These are phyloP conservation scores for Suillus bovinus DNA, from an alignment of 768 basidiomycete species.

Conservation along the genomic window DNA sequence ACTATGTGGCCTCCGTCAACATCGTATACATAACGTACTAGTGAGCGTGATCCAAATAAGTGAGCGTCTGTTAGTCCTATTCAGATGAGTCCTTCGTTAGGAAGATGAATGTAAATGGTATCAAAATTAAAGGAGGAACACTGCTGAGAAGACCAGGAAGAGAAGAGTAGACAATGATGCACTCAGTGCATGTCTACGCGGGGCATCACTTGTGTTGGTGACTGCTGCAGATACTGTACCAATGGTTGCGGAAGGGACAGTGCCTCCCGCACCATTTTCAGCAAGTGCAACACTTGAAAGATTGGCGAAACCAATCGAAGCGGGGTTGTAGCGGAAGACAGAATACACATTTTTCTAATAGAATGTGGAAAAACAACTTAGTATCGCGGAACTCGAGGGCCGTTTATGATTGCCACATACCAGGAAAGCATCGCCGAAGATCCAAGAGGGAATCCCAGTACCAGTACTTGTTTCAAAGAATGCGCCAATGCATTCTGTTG, in stretches of 20 bases:
- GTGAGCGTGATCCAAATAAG: not conserved
- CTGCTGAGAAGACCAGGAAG: not conserved
- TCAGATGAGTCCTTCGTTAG: not conserved
- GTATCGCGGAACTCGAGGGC: not conserved
- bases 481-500: slow-evolving; percentile 49
- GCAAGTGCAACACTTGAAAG: slow-evolving; percentile 35
- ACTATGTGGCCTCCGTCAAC: not conserved
- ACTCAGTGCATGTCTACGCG: slow-evolving; percentile 1
- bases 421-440: slow-evolving; percentile 54
- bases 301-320: slow-evolving; percentile 52
- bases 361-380: not conserved
- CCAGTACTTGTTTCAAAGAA: slow-evolving; percentile 46
- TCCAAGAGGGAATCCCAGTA: slow-evolving; percentile 44
- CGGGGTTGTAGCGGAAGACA: slow-evolving; percentile 50
- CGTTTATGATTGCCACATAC: slow-evolving; percentile 17
- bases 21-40: too few relatives aligned
- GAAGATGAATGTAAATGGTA: not conserved
- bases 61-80: not conserved
- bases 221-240: slow-evolving; percentile 51
- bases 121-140: not conserved
- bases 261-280: slow-evolving; percentile 30
- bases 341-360: slow-evolving; percentile 56
- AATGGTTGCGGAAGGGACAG: slow-evolving; percentile 57
- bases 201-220: slow-evolving; percentile 24
- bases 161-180: not conserved